A percentile compares a stretch with the other conserved stretches of the same genome.
Evolutionary conservation across 192 early-diverging fungal species (phyloP).

Genomic region (Kickxella alabastrina): DNA sequence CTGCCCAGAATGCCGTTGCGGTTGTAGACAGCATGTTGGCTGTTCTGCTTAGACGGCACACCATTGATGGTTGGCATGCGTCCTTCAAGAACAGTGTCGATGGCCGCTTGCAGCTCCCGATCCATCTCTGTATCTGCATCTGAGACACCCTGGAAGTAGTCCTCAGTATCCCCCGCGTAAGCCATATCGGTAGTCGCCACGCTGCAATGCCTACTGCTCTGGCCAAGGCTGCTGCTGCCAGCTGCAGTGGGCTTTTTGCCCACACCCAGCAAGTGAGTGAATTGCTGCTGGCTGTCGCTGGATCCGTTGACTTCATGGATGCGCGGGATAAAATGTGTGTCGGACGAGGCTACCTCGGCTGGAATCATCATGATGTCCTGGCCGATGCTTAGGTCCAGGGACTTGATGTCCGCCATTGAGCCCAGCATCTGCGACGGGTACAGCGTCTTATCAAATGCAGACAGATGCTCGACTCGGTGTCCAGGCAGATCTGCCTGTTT

Average conservation of each 20-base stretch:
- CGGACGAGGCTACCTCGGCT: conserved; percentile 10
- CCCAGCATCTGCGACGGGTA: conserved; percentile 1
- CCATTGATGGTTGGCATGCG: neutral
- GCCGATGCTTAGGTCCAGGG: conserved; percentile 1
- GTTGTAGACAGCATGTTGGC: neutral
- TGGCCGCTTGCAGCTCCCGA: conserved; percentile 33
- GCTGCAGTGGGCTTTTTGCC: neutral
- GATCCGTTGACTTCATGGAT: conserved; percentile 29
- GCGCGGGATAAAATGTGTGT: conserved; percentile 29
- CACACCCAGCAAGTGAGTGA: no score
- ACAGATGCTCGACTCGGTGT: conserved; percentile 36
- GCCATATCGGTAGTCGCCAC: conserved; percentile 30
- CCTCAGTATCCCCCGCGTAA: conserved; percentile 6
- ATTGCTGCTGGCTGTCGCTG: conserved; percentile 41
- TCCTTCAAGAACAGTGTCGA: conserved; percentile 35
- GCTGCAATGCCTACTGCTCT: conserved; percentile 13
- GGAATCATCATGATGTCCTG: conserved; percentile 5
- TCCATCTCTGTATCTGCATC: conserved; percentile 18
- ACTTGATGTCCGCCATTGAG: neutral
- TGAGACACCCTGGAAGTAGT: conserved; percentile 1
- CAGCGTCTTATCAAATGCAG: conserved; percentile 30
- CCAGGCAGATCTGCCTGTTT: conserved; percentile 20
- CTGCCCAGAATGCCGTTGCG: conserved; percentile 5
- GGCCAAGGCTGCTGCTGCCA: neutral
- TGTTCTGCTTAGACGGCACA: neutral